Evolutionary conservation across 192 early-diverging fungal genomes (phyloP), one percentile per base, ranked within the genome.

Genomic region (Podila epigama): DNA sequence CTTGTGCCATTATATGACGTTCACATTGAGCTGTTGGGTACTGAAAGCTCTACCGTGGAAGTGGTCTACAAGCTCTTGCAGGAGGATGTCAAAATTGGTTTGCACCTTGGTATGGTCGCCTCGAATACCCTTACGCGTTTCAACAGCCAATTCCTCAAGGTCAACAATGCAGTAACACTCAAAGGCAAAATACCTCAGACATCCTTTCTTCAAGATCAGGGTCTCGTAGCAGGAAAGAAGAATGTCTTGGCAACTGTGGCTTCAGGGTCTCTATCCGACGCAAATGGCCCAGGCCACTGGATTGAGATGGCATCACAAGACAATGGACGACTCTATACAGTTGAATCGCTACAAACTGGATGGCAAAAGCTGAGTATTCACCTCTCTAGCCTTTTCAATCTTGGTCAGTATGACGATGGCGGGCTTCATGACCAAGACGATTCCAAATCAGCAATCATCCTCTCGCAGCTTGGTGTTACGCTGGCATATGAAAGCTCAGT

Each of bases 1-100:
- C 22, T 73, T 7, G 63, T 73, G n/a, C 70, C 70, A 3, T 27
- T 73, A 13, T 73, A 59, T n/a, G 61, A 73, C 27, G 64, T 57
- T 18, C 58, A 60, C 28, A 66, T 73, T n/a, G 44, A 57, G 1
- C 32, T 73, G 16, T 33, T 37, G 33, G 39, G 51, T 15, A 27
- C 60, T 1, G 58, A 63, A 28, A 51, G 52, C 22, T 75, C 72
- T 4, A 54, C 60, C 3, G 72, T 75, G 18, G 65, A 67, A 22
- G 34, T 75, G 42, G 36, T 68, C 1, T 75, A 57, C 60, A 75
- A 63, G 60, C 41, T 60, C 13, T 51, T 22, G 13, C 40, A 35
- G 22, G 51, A 33, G 1, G 29, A 67, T 37, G 53, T 75, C 8
- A 59, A 67, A 51, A 65, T 75, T 2, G 72, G 72, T 16, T 2